A percentile compares a stretch with the other conserved stretches of the same genome.
Evolutionary conservation across 768 basidiomycete species (phyloP).

Genomic region (Galerina sulciceps): DNA sequence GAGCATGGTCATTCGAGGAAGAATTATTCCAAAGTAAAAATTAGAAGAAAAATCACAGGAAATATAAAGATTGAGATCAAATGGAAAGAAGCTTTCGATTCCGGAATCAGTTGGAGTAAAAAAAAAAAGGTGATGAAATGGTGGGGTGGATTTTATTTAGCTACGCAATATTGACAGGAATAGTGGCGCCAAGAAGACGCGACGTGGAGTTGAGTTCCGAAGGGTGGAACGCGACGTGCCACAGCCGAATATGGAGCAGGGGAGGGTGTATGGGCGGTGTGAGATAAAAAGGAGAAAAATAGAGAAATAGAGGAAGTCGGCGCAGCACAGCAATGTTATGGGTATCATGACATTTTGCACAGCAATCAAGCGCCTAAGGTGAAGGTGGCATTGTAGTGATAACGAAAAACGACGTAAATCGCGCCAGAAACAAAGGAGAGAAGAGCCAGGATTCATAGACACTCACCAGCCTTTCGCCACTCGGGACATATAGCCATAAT

Average conservation of each 20-base stretch:
- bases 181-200: constrained; percentile 13
- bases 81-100: background rate
- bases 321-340: background rate
- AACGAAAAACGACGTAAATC: constrained; percentile 3
- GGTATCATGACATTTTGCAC: background rate
- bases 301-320: background rate
- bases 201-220: background rate
- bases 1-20: constrained; percentile 3
- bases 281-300: background rate
- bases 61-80: background rate
- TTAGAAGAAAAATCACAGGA: background rate
- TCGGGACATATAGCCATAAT: constrained; percentile 66
- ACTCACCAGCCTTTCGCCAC: constrained; percentile 67
- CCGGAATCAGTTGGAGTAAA: too few species aligned
- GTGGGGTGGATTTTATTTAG: background rate
- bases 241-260: background rate
- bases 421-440: background rate
- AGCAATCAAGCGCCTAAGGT: constrained; percentile 8
- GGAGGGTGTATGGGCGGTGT: background rate
- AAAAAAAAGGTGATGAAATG: too few species aligned
- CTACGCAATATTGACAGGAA: background rate
- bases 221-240: background rate
- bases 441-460: background rate
- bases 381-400: background rate
- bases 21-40: background rate